These are phyloP conservation scores for Xylaria sp. DNA, from an alignment of 2,329 filamentous ascomycete species.

Conservation along the genomic window DNA sequence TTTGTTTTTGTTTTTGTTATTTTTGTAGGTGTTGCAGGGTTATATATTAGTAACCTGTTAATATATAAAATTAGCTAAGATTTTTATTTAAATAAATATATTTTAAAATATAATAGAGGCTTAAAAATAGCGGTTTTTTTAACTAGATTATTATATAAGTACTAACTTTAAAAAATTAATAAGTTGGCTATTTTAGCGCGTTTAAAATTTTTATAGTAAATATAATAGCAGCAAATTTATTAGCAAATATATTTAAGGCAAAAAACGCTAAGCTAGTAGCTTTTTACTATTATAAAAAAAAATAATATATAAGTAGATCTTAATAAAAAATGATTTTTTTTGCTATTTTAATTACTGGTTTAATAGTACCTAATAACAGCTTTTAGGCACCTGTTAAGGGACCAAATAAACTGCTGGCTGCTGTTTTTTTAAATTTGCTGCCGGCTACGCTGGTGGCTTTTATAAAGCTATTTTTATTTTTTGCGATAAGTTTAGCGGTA, in stretches of 20 bases:
- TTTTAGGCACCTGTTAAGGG: not conserved
- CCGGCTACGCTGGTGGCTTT: not conserved
- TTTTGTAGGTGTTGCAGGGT: too few relatives aligned
- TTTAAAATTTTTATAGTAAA: too few relatives aligned
- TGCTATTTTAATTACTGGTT: too few relatives aligned
- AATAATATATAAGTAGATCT: not conserved
- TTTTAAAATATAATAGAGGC: too few relatives aligned
- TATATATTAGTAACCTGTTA: too few relatives aligned
- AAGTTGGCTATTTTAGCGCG: too few relatives aligned
- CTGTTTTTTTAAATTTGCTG: not conserved
- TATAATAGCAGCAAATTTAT: too few relatives aligned
- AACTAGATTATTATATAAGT: slow-evolving; percentile 1
- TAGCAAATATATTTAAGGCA: not conserved
- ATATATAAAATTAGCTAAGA: too few relatives aligned
- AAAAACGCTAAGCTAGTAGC: not conserved
- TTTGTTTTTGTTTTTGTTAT: too few relatives aligned
- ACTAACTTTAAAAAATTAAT: too few relatives aligned
- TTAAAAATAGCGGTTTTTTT: too few relatives aligned
- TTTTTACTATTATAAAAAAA: not conserved
- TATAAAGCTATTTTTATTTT: not conserved
- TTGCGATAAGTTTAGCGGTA: not conserved
- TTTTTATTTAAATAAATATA: too few relatives aligned
- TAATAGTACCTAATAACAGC: not conserved
- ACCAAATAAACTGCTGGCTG: not conserved
- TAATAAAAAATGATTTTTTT: slow-evolving; percentile 2